Evolutionary conservation across 495 filamentous ascomycete species (phyloP).

Genomic region (Podospora pseudocomata): DNA sequence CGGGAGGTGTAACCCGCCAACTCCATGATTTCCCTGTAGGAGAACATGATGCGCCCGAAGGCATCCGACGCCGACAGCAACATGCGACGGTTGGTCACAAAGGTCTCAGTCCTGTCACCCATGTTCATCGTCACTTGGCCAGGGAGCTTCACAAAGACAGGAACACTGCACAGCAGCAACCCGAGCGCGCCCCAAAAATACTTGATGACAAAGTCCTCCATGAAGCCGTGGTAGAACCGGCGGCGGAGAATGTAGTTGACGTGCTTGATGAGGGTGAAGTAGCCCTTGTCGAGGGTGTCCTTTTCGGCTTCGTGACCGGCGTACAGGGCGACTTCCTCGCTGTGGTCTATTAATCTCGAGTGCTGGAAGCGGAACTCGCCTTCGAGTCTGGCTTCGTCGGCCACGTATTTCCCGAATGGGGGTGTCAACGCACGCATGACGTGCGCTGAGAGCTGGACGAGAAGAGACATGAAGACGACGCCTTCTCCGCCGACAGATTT

Average conservation of each 20-base stretch:
- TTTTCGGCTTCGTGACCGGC: constrained; percentile 94
- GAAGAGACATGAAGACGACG: constrained; percentile 84
- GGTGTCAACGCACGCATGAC: constrained; percentile 93
- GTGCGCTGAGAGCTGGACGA: constrained; percentile 88
- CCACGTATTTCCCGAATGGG: constrained; percentile 98
- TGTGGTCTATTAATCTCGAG: constrained; percentile 88
- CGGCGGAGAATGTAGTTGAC: constrained; percentile 90
- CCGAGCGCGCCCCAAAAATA: constrained; percentile 98
- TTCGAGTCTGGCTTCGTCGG: constrained; percentile 89
- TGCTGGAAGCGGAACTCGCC: constrained; percentile 96
- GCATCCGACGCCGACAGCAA: constrained; percentile 89
- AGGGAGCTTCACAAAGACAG: constrained; percentile 92
- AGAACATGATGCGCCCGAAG: constrained; percentile 96
- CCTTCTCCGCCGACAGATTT: constrained; percentile 93
- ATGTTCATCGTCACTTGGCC: constrained; percentile 63
- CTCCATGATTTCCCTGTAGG: constrained; percentile 94
- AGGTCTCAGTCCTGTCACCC: constrained; percentile 90
- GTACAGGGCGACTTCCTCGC: constrained; percentile 91
- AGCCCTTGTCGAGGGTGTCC: constrained; percentile 94
- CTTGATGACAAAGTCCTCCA: constrained; percentile 99
- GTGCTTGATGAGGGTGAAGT: constrained; percentile 98
- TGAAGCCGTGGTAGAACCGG: constrained; percentile 90
- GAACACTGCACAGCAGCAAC: constrained; percentile 88
- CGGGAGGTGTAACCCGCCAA: constrained; percentile 92
- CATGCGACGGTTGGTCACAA: constrained; percentile 91